Base-by-base conservation (phyloP, 2,329 filamentous ascomycete species). In the Fulvia fulva region DNA sequence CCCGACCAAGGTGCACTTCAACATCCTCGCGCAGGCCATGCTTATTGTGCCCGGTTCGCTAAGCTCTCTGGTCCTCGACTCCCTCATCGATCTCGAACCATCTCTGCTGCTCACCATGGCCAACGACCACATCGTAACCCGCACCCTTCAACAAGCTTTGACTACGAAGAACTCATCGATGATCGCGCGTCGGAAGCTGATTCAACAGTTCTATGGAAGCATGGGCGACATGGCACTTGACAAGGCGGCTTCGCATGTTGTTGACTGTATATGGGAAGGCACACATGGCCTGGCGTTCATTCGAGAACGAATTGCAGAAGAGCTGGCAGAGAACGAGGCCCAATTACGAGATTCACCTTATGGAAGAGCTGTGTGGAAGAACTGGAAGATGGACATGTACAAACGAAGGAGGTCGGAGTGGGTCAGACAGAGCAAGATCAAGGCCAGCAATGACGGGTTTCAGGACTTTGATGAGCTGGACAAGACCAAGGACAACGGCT, bases 1-100 rank as follows among this genome's bases (percentile, higher is more conserved):
- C 37, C 60, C 63, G 6, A 61, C 57, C 76, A 85, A 90, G 80
- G 64, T 67, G 5, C 70, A 73, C 74, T 90, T 71, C 92, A 99
- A 76, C 90, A 88, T 96, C 49, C 82, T 99, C 26, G 87, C 89
- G 8, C 87, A 94, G 61, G 78, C 88, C 3, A 88, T 99, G 78
- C 84, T 97, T 52, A 77, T 83, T 7, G 87, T 90, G 25, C 83
- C 89, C 0, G 90, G 90, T 0, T 74, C 82, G 0, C 78, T 92
- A 1, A 81, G 83, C 57, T 84, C 84, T 52, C 81, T 92, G 11
- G 83, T 96, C 30, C 90, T 94, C 70, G 83, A 86, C 59, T 74
- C 76, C 4, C 68, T 81, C 1, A 64, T 77, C 80, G 11, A 71
- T 76, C 47, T 82, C 79, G 54, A 81, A 77, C 22, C 79, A 87